Evolutionary conservation across 2,329 filamentous ascomycete genomes (phyloP).

Genomic region (Hymenoscyphus infarciens): DNA sequence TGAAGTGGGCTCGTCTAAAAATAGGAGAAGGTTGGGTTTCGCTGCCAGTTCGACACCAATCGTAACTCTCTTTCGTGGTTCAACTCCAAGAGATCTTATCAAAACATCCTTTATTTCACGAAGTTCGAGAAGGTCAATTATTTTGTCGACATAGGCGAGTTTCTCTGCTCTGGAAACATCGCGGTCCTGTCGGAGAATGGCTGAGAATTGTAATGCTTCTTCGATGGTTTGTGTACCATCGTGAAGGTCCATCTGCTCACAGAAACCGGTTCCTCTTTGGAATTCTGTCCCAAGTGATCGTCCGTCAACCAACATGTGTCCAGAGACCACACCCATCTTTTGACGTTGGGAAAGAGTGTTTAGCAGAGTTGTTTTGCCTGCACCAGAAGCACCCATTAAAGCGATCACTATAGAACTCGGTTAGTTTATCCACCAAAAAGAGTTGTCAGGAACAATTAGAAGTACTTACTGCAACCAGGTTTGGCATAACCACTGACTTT

Average conservation of each 20-base stretch:
- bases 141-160: conserved; percentile 61
- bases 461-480: conserved; percentile 53
- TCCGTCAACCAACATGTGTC: conserved; percentile 70
- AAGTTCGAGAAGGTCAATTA: conserved; percentile 63
- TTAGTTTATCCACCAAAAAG: neutral
- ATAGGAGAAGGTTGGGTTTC: conserved; percentile 63
- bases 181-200: conserved; percentile 58
- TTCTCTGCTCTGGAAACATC: conserved; percentile 56
- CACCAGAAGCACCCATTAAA: conserved; percentile 76
- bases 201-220: conserved; percentile 67
- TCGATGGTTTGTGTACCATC: conserved; percentile 64
- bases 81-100: conserved; percentile 39
- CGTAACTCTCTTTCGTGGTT: conserved; percentile 64
- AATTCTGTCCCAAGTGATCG: conserved; percentile 58
- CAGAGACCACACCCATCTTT: conserved; percentile 55
- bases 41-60: conserved; percentile 72
- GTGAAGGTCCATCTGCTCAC: conserved; percentile 69
- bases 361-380: conserved; percentile 79
- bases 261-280: conserved; percentile 67
- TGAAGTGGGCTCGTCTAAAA: conserved; percentile 69
- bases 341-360: conserved; percentile 74
- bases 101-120: conserved; percentile 65
- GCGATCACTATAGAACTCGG: conserved; percentile 53
- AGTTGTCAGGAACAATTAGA: neutral
- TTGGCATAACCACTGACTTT: conserved; percentile 74